A percentile compares a stretch with the other conserved stretches of the same genome.
Evolutionary conservation across 2,329 filamentous ascomycete species (phyloP).

Genomic region (Penicillium sclerotigenum): DNA sequence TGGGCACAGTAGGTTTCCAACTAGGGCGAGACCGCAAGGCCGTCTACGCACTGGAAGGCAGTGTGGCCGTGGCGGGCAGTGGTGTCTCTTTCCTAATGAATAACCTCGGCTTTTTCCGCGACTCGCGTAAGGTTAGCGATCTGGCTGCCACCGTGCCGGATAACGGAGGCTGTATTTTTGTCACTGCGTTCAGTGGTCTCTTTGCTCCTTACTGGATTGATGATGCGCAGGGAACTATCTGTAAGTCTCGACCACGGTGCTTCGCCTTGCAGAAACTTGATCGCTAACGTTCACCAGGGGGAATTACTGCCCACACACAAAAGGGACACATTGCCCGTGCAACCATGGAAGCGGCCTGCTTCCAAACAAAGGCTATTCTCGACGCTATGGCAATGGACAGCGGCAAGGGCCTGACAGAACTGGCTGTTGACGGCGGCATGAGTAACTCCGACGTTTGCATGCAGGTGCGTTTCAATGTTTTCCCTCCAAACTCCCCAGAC

Average conservation of each 20-base stretch:
- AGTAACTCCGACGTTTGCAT: conserved; percentile 85
- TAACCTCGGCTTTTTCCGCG: conserved; percentile 61
- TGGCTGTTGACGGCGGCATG: conserved; percentile 86
- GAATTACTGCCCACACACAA: conserved; percentile 80
- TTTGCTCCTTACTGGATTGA: conserved; percentile 96
- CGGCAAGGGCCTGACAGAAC: conserved; percentile 66
- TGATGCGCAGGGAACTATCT: conserved; percentile 83
- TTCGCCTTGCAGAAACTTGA: conserved; percentile 2
- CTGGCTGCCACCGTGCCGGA: conserved; percentile 64
- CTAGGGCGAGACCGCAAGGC: conserved; percentile 67
- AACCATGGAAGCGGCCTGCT: conserved; percentile 86
- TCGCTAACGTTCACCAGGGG: conserved; percentile 50
- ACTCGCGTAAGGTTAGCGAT: conserved; percentile 62
- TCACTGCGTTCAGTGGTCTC: conserved; percentile 85
- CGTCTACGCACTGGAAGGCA: conserved; percentile 79
- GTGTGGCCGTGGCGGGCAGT: conserved; percentile 76
- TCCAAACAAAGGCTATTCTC: conserved; percentile 87
- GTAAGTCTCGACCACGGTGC: conserved; percentile 43
- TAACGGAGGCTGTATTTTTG: conserved; percentile 80
- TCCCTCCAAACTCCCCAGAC: conserved; percentile 49
- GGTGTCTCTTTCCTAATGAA: conserved; percentile 73
- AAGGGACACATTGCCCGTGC: conserved; percentile 84
- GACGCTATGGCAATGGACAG: conserved; percentile 89
- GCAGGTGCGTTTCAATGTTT: conserved; percentile 53
- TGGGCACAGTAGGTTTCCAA: conserved; percentile 85